Percentiles rank a stretch among this genome's conserved stretches.
These are phyloP conservation scores for Antitrichia curtipendula DNA, from an alignment of 225 moss, liverwort and hornwort genomes.

Conservation along the genomic window DNA sequence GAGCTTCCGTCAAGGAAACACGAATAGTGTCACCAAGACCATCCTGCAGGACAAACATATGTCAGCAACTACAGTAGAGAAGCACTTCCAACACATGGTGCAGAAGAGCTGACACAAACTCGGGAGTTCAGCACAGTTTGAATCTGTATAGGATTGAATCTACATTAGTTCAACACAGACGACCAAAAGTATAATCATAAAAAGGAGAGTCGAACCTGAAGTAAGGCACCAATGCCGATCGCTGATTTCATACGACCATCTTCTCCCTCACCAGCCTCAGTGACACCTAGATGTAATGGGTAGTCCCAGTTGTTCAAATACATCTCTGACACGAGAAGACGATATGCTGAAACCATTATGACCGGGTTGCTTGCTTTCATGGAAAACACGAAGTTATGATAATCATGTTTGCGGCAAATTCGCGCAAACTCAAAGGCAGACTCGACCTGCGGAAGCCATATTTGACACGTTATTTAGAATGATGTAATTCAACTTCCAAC, in stretches of 20 bases:
- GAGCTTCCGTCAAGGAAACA: slow-evolving; percentile 93
- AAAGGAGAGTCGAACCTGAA: slow-evolving; percentile 48
- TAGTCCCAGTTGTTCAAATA: slow-evolving; percentile 90
- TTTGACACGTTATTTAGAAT: neutral
- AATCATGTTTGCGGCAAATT: slow-evolving; percentile 84
- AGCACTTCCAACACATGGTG: neutral
- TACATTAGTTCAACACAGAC: neutral
- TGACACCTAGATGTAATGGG: slow-evolving; percentile 94
- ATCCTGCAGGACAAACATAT: slow-evolving; percentile 40
- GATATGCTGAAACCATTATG: slow-evolving; percentile 91
- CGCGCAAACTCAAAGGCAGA: slow-evolving; percentile 96
- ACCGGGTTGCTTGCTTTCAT: slow-evolving; percentile 99
- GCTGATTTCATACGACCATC: slow-evolving; percentile 99
- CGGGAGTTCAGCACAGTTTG: neutral
- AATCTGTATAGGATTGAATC: neutral
- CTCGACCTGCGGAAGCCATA: slow-evolving; percentile 53
- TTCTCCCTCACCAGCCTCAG: slow-evolving; percentile 99
- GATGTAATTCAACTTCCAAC: neutral
- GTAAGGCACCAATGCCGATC: slow-evolving; percentile 84
- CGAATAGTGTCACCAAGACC: slow-evolving; percentile 95
- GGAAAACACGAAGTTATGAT: slow-evolving; percentile 89
- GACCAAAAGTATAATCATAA: neutral
- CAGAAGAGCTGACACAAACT: neutral
- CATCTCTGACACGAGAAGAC: slow-evolving; percentile 93
- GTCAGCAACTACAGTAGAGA: neutral